Base-by-base conservation (phyloP, 352 stramenopile genomes). In the Phytophthora pseudosyringae region DNA sequence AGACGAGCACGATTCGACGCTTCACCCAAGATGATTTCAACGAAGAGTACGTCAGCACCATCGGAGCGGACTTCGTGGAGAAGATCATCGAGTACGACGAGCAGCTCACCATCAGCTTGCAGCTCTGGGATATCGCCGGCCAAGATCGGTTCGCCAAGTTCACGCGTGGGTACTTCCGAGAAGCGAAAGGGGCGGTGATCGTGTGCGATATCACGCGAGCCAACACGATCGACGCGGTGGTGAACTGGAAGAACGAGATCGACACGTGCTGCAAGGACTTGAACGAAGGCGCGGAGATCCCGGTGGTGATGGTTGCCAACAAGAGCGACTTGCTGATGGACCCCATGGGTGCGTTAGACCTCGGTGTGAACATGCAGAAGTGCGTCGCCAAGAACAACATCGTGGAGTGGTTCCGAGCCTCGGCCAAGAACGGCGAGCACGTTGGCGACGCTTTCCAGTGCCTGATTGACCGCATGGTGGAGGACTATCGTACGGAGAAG, bases 61-160 rank as follows among this genome's bases (percentile, higher is more conserved):
- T 97, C 40, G 89, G 89, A 45, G 89, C 86, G 16, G 89, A 97
- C 57, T 97, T 95, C 69, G 61, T 90, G 26, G 90, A 95, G 70
- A 95, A 94, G 68, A 62, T 78, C 29, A 76, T 97, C n/a, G 55
- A 78, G 13, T 81, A 90, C 36, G 77, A 90, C 31, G 71, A 76
- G 3, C 62, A 77, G 12, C 58, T 89, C 9, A 79, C 67, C 18
- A 78, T 94, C 40, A 88, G 81, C 35, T 74, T 94, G 29, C 84
- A 95, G 64, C 70, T 97, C n/a, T 96, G 89, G 89, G 88, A 97
- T 54, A 96, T 96, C 41, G 89, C 89, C 0, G 89, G 88, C 7
- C 89, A 96, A 66, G 89, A 97, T 57, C 80, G 88, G 5, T 97
- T 96, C 47, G 89, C 86, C n/a, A 93, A 95, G 63, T 79, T 97